Percentiles rank a stretch among this genome's conserved stretches.
These are phyloP conservation scores for Fusarium haematococcum DNA, from an alignment of 2,329 filamentous ascomycete species.

Conservation along the genomic window DNA sequence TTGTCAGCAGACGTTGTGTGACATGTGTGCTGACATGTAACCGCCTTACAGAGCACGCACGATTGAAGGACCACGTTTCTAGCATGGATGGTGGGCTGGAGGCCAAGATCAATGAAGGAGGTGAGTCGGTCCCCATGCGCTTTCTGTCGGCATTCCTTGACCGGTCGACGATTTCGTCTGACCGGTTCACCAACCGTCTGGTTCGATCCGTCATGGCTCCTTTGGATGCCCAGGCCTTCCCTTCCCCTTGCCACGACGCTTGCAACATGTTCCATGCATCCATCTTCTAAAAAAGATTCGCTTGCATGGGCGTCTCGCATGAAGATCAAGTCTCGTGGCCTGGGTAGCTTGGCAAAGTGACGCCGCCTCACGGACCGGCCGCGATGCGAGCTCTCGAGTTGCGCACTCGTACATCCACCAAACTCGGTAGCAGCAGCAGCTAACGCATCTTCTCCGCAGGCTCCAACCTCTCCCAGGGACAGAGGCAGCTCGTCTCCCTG, in stretches of 20 bases:
- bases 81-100: slow-evolving; percentile 91
- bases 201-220: slow-evolving; percentile 25
- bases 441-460: slow-evolving; percentile 62
- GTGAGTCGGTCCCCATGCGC: slow-evolving; percentile 64
- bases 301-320: slow-evolving; percentile 53
- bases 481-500: slow-evolving; percentile 92
- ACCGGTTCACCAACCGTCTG: slow-evolving; percentile 34
- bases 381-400: neutral
- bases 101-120: slow-evolving; percentile 92
- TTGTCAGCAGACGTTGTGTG: slow-evolving; percentile 28
- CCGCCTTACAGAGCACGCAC: slow-evolving; percentile 79
- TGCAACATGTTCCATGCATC: slow-evolving; percentile 30
- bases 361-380: slow-evolving; percentile 5
- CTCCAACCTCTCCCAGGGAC: slow-evolving; percentile 94
- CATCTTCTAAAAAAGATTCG: slow-evolving; percentile 27
- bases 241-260: slow-evolving; percentile 21
- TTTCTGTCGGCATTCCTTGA: slow-evolving; percentile 42
- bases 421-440: slow-evolving; percentile 9
- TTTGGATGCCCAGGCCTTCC: slow-evolving; percentile 16
- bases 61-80: slow-evolving; percentile 89
- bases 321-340: slow-evolving; percentile 48
- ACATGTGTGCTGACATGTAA: slow-evolving; percentile 38
- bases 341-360: slow-evolving; percentile 21
- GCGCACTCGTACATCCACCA: slow-evolving; percentile 10
- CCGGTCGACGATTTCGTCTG: slow-evolving; percentile 28